Conservation (phyloP, 352 stramenopile genomes). For the Blastocystis sp. region DNA sequence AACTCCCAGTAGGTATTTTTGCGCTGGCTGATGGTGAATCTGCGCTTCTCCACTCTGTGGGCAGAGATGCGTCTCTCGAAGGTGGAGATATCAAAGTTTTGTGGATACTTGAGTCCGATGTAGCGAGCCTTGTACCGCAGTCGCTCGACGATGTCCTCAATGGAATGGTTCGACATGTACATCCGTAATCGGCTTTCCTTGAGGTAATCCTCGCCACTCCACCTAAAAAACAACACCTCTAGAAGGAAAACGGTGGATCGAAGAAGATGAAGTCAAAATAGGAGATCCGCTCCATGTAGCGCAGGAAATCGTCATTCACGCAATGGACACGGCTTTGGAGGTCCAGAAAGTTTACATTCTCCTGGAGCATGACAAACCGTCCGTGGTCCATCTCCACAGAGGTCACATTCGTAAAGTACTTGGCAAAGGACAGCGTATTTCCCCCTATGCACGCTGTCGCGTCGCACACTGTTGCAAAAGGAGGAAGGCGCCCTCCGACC, state of each 20-base stretch:
- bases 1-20: constrained; percentile 57
- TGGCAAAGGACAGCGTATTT: constrained; percentile 64
- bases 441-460: constrained; percentile 65
- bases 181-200: neutral
- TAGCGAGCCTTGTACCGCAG: constrained; percentile 29
- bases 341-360: constrained; percentile 63
- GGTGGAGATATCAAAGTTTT: constrained; percentile 20
- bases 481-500: neutral
- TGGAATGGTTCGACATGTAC: constrained; percentile 6
- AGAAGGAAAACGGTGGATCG: constrained; percentile 1
- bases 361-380: constrained; percentile 62
- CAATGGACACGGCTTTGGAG: neutral
- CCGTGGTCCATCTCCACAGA: constrained; percentile 62
- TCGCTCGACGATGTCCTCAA: neutral
- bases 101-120: constrained; percentile 18
- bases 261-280: constrained; percentile 62
- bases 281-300: constrained; percentile 12
- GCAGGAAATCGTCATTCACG: constrained; percentile 49
- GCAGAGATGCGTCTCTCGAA: neutral
- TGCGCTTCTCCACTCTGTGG: neutral
- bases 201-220: constrained; percentile 52
- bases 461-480: constrained; percentile 59
- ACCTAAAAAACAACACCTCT: neutral
- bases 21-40: constrained; percentile 4
- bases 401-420: constrained; percentile 63